phyloP scores from a whole-genome alignment of 371 early-diverging fungal species.

The Mortierella sp. region DNA sequence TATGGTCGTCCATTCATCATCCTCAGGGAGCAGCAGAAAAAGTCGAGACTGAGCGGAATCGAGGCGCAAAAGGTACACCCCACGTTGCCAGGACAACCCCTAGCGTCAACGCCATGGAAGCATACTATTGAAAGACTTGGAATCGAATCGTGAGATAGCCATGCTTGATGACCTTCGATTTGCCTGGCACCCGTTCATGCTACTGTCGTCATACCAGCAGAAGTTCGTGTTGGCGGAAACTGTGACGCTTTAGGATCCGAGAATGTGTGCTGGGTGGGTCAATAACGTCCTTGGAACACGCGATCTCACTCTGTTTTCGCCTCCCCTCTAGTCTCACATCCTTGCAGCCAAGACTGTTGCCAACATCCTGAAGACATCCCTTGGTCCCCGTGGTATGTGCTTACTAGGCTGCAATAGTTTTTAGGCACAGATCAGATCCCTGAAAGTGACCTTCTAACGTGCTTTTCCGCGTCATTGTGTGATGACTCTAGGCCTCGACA shows the following conservation, averaged over 20 bases:
- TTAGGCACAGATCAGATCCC: too few relatives aligned
- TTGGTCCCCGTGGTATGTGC: conserved; percentile 97
- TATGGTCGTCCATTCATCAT: conserved; percentile 98
- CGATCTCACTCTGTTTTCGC: neutral
- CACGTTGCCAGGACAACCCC: neutral
- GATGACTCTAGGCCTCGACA: conserved; percentile 89
- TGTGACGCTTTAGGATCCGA: too few relatives aligned
- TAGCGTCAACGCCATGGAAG: neutral
- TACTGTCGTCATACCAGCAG: too few relatives aligned
- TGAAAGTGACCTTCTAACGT: conserved; percentile 1
- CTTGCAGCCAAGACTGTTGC: conserved; percentile 97
- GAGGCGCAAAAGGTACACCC: conserved; percentile 90
- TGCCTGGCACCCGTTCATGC: too few relatives aligned
- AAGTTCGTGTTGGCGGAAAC: too few relatives aligned
- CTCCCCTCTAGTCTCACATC: conserved; percentile 89
- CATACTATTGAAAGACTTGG: too few relatives aligned
- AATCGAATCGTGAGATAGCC: too few relatives aligned
- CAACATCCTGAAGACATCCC: conserved; percentile 95
- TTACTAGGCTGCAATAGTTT: too few relatives aligned
- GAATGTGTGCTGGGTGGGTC: too few relatives aligned
- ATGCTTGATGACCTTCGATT: too few relatives aligned
- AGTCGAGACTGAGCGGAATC: conserved; percentile 84
- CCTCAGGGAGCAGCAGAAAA: conserved; percentile 93
- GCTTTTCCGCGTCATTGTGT: conserved; percentile 1
- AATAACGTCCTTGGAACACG: neutral